Conservation (phyloP, 1,284 basidiomycete species). For the Phylloporus gajari region DNA sequence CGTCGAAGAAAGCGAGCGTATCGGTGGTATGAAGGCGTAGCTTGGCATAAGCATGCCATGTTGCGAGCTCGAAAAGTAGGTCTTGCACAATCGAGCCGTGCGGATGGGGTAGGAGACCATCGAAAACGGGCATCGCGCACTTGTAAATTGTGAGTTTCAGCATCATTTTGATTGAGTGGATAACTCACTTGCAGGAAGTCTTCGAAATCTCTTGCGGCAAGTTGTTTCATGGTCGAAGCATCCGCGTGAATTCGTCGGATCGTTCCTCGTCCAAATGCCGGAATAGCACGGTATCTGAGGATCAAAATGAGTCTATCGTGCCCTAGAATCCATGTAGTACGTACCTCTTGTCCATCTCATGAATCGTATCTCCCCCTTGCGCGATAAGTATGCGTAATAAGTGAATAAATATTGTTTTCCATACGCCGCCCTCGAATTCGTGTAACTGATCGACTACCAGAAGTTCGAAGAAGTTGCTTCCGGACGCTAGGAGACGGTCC, state of each 20-base stretch:
- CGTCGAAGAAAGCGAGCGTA: constrained; percentile 41
- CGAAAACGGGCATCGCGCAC: constrained; percentile 37
- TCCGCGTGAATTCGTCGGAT: constrained; percentile 19
- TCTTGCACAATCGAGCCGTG: constrained; percentile 33
- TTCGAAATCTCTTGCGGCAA: constrained; percentile 27
- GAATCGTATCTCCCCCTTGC: too few relatives aligned
- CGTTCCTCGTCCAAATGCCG: constrained; percentile 10
- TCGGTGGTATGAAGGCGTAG: constrained; percentile 38
- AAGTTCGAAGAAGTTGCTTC: too few relatives aligned
- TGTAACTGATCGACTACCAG: too few relatives aligned
- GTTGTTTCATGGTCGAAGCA: constrained; percentile 19
- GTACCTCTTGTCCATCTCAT: too few relatives aligned
- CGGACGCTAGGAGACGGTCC: too few relatives aligned
- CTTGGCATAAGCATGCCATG: constrained; percentile 39
- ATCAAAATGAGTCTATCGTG: too few relatives aligned
- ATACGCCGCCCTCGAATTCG: too few relatives aligned
- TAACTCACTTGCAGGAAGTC: constrained; percentile 44
- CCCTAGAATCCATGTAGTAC: too few relatives aligned
- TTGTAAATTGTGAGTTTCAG: not conserved
- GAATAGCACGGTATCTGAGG: constrained; percentile 5
- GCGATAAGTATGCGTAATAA: too few relatives aligned
- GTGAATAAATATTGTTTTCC: too few relatives aligned
- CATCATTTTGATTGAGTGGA: too few relatives aligned
- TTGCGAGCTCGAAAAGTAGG: constrained; percentile 9
- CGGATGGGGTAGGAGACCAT: constrained; percentile 29